A percentile compares a stretch with the other conserved stretches of the same genome.
Evolutionary conservation across 169 alveolate species (phyloP).

Genomic region (Ichthyophthirius multifiliis): DNA sequence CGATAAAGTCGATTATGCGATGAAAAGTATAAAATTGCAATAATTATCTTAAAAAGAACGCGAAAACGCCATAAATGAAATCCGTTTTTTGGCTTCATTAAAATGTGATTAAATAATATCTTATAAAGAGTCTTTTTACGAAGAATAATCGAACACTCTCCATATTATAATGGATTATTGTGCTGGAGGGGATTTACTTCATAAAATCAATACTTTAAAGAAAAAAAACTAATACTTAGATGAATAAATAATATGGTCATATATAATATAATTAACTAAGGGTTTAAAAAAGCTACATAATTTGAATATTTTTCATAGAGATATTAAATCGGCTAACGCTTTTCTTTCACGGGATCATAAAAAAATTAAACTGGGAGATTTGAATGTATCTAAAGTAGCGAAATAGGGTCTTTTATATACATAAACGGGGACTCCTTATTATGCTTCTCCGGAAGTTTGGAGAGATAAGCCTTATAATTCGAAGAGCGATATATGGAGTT

Average conservation of each 20-base stretch:
- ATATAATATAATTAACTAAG: constrained; percentile 43
- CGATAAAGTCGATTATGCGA: constrained; percentile 61
- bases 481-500: constrained; percentile 78
- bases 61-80: constrained; percentile 67
- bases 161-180: constrained; percentile 45
- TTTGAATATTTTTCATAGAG: constrained; percentile 80
- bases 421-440: constrained; percentile 76
- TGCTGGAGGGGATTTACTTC: constrained; percentile 49
- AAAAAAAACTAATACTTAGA: constrained; percentile 23
- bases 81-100: constrained; percentile 73
- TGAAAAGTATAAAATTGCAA: constrained; percentile 55
- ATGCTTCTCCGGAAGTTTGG: constrained; percentile 73
- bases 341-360: constrained; percentile 65
- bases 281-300: constrained; percentile 82
- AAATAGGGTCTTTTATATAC: constrained; percentile 68
- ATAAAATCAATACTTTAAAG: constrained; percentile 25
- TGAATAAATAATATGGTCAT: constrained; percentile 57
- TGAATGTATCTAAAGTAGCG: constrained; percentile 63
- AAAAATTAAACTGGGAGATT: constrained; percentile 62
- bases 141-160: constrained; percentile 38
- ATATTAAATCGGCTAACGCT: constrained; percentile 83
- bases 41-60: constrained; percentile 57
- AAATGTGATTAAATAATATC: constrained; percentile 47
- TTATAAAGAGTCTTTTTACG: constrained; percentile 65
- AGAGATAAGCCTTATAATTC: constrained; percentile 72